Percentiles rank a stretch among this genome's conserved stretches.
These are phyloP conservation scores for Strobilomyces confusus DNA, from an alignment of 768 basidiomycete species.

Conservation along the genomic window DNA sequence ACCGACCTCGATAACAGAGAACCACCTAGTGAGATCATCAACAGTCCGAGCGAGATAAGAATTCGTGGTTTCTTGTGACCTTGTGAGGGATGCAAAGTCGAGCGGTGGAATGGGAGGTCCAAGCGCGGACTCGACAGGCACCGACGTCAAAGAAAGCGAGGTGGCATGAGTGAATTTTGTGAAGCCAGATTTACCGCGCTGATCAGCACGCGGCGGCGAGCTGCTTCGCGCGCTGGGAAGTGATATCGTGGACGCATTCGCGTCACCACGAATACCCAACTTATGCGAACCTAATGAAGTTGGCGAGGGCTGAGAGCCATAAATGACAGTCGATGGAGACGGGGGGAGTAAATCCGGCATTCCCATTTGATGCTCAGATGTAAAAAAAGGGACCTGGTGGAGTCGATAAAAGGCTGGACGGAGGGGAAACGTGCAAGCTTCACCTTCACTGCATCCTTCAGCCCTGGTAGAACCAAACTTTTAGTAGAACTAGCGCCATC, in stretches of 20 bases:
- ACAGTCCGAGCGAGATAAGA: constrained; percentile 69
- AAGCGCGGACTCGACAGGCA: constrained; percentile 26
- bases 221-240: constrained; percentile 35
- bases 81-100: constrained; percentile 58
- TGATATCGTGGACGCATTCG: constrained; percentile 38
- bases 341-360: constrained; percentile 70
- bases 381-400: constrained; percentile 57
- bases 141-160: constrained; percentile 33
- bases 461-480: constrained; percentile 46
- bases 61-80: constrained; percentile 56
- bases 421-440: neutral
- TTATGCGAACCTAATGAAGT: constrained; percentile 34
- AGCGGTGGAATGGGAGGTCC: constrained; percentile 58
- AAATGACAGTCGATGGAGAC: constrained; percentile 52
- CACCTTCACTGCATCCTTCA: constrained; percentile 76
- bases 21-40: constrained; percentile 72
- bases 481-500: constrained; percentile 27
- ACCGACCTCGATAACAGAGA: constrained; percentile 69
- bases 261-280: constrained; percentile 26
- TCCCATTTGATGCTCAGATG: constrained; percentile 67
- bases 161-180: constrained; percentile 28
- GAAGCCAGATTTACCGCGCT: constrained; percentile 19
- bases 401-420: constrained; percentile 1
- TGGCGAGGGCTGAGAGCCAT: constrained; percentile 37
- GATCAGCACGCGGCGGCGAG: constrained; percentile 26